Base-by-base conservation (phyloP, 208 protist genomes). In the Crithidia expoeki region DNA sequence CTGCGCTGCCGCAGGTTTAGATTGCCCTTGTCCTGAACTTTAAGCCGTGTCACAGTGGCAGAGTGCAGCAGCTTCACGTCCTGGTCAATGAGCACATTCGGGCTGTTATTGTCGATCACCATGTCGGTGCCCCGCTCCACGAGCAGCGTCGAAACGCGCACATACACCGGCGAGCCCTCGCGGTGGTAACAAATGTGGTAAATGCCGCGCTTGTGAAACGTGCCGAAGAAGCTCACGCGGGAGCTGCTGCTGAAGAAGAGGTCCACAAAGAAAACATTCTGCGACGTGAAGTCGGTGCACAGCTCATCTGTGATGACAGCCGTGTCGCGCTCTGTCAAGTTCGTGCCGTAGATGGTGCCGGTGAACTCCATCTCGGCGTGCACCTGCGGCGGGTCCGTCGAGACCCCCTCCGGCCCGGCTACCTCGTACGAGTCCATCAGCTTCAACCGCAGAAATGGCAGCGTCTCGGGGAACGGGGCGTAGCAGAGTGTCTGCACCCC, bases 111-210 rank as follows among this genome's bases (percentile, higher is more conserved):
- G 47, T 89, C 77, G 55, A 88, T 87, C 40, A 82, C 70, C 10
- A 83, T 74, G 47, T 89, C 79, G 17, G 71, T 78, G 27, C 74
- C 81, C 12, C 74, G 75, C 74, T 94, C 85, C 50, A 94, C 83
- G n/a, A 91, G 28, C 19, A 94, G 40, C 36, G 85, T 91, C n/a
- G 85, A 77, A 34, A 91, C 76, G 6, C 76, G 80, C 49, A 94
- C 76, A 72, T 86, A 94, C 44, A 74, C 61, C 32, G 64, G 64
- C 11, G 88, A 89, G 14, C 80, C 83, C 28, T 85, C 85, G 59
- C 81, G 74, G 68, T 85, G 85, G 71, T 94, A 94, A 68, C 88
- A 94, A 17, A 94, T 74, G 62, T 89, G 83, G 68, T 91, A 94
- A 36, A 89, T 88, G 33, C 88, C 88, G 30, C 80, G 74, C 53